Evolutionary conservation across 2,329 filamentous ascomycete genomes (phyloP).

Genomic region (Lojkania enalia): DNA sequence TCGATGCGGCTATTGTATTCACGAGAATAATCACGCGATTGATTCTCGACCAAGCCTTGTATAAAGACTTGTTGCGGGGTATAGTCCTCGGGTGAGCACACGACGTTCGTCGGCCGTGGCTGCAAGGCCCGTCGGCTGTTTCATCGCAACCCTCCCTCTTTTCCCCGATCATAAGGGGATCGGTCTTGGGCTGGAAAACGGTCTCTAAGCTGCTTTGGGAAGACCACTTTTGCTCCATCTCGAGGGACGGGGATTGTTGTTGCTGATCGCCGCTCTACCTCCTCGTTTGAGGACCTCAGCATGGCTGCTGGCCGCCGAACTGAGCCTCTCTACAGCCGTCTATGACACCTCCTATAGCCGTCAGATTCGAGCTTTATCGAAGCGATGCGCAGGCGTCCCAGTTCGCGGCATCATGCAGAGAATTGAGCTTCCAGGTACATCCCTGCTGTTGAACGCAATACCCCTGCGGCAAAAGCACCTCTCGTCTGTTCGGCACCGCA

Average conservation of each 20-base stretch:
- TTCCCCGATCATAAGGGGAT: constrained; percentile 9
- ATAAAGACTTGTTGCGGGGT: constrained; percentile 3
- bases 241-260: no score
- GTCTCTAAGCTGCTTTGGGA: constrained; percentile 7
- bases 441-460: constrained; percentile 3
- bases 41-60: not conserved
- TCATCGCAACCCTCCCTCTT: constrained; percentile 3
- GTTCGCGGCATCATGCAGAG: not conserved
- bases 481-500: not conserved
- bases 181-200: constrained; percentile 7
- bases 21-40: not conserved
- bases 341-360: not conserved
- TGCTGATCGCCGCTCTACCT: not conserved
- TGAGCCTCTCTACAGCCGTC: not conserved
- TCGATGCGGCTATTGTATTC: no score
- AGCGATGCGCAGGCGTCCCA: not conserved
- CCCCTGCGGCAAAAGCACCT: constrained; percentile 4
- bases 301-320: not conserved
- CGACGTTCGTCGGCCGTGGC: not conserved
- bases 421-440: constrained; percentile 3
- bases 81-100: constrained; percentile 1
- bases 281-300: not conserved
- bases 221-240: not conserved
- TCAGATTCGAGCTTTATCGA: not conserved
- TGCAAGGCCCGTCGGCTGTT: constrained; percentile 11